These are phyloP conservation scores for Apophysomyces ossiformis DNA, from an alignment of 371 early-diverging fungal genomes.

Conservation along the genomic window DNA sequence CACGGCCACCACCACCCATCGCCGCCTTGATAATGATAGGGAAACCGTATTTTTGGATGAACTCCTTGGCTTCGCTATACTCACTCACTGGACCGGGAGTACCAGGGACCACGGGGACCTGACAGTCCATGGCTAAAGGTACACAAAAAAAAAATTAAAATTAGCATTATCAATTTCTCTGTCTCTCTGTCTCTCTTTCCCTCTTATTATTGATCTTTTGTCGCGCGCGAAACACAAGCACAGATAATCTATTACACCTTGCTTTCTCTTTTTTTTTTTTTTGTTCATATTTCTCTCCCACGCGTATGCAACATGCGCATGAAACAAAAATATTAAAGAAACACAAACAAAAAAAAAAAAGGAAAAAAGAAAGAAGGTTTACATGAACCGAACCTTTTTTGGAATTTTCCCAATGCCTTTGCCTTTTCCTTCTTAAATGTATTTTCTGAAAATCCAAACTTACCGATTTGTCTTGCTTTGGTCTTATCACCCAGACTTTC, in stretches of 20 bases:
- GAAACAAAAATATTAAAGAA: too few relatives aligned
- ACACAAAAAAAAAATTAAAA: background rate
- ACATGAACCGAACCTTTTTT: background rate
- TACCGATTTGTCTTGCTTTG: conserved; percentile 86
- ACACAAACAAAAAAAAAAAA: too few relatives aligned
- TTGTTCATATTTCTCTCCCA: background rate
- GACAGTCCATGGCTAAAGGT: conserved; percentile 72
- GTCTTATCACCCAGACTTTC: conserved; percentile 94
- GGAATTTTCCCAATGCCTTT: background rate
- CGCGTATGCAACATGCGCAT: background rate
- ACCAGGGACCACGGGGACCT: conserved; percentile 88
- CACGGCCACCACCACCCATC: conserved; percentile 98
- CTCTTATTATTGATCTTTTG: too few relatives aligned
- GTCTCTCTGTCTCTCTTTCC: background rate
- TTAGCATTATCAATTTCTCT: background rate
- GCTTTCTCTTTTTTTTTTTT: too few relatives aligned
- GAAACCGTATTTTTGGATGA: conserved; percentile 83
- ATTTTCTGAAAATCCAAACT: conserved; percentile 5
- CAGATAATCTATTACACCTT: too few relatives aligned
- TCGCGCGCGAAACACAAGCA: too few relatives aligned
- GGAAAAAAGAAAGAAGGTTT: background rate
- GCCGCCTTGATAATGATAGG: conserved; percentile 98
- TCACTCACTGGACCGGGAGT: conserved; percentile 84
- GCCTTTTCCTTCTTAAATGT: background rate
- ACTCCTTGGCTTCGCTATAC: conserved; percentile 67